Base-by-base conservation (phyloP, 164 flowering plant genomes). In the Houttuynia cordata region DNA sequence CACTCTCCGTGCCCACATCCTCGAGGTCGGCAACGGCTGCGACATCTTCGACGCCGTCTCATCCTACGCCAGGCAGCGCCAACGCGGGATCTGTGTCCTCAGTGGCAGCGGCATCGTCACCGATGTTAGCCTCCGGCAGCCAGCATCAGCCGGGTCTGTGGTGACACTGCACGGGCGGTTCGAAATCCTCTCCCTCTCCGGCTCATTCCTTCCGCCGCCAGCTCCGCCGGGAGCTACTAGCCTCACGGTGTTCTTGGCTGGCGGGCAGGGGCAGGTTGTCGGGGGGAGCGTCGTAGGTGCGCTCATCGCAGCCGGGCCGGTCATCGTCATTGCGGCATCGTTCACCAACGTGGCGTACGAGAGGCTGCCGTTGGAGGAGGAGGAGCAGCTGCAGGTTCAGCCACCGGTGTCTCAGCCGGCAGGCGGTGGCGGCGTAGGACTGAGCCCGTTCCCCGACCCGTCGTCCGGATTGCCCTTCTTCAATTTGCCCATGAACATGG, bases 401-500 rank as follows among this genome's bases (percentile, higher is more conserved):
- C 66, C 60, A 17, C 59, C 73, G 14, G 59, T 41, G 59, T 54
- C 65, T 19, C 65, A 54, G 23, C 41, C 58, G 20, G 2, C 58
- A 13, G 57, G 56, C 20, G 70, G 65, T 24, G 54, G 56, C 8
- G 68, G 70, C n/a, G n/a, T n/a, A 10, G 71, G 63, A 0, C 66
- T 56, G 30, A 73, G 67, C 55, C 76, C 82, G 4, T 86, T 79
- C 70, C 74, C 84, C 7, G 91, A 86, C 21, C 85, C 82, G 0
- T 75, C 85, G 39, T 70, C 91, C 0, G 96, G 83, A 41, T 73
- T 87, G 15, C 97, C 89, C 1, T 85, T 85, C 68, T 81, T 85
- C 56, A 89, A 87, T 73, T 68, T 89, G 73, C 94, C 97, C 0
- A 62, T 89, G 24, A 83, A 78, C 57, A 82, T 83, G 81, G 74